Evolutionary conservation across 306 rosid genomes (phyloP).

Genomic region (Quercus alba): DNA sequence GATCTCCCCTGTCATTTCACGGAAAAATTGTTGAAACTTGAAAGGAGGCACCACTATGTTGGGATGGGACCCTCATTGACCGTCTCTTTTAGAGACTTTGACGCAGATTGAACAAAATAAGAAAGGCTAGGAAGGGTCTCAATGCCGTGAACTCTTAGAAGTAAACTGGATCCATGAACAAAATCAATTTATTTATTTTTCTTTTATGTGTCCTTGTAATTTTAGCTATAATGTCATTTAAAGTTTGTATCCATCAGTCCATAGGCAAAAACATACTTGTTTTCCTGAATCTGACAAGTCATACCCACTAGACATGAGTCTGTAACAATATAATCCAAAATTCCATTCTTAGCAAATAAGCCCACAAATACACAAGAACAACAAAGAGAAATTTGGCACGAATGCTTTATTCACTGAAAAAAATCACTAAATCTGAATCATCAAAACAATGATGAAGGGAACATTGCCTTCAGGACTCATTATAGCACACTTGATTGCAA

Average conservation of each 20-base stretch:
- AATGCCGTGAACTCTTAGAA: not conserved
- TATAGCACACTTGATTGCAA: constrained; percentile 3
- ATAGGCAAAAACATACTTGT: not conserved
- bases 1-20: not conserved
- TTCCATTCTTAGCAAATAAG: not conserved
- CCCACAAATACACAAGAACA: not conserved
- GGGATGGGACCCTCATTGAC: not conserved
- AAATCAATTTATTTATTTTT: not conserved
- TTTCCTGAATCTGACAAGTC: not conserved
- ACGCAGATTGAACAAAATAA: not conserved
- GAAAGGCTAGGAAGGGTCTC: too few relatives aligned
- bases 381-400: not conserved
- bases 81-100: not conserved
- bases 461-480: constrained; percentile 14
- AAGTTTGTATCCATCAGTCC: not conserved
- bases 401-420: constrained; percentile 10
- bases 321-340: not conserved
- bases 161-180: not conserved
- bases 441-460: constrained; percentile 1
- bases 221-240: not conserved
- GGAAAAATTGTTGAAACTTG: not conserved
- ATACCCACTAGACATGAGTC: not conserved
- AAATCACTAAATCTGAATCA: not conserved
- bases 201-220: too few relatives aligned
- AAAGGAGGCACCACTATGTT: not conserved